Base-by-base conservation (phyloP, 1,139 yeast species). In the Yamadazyma triangularis region DNA sequence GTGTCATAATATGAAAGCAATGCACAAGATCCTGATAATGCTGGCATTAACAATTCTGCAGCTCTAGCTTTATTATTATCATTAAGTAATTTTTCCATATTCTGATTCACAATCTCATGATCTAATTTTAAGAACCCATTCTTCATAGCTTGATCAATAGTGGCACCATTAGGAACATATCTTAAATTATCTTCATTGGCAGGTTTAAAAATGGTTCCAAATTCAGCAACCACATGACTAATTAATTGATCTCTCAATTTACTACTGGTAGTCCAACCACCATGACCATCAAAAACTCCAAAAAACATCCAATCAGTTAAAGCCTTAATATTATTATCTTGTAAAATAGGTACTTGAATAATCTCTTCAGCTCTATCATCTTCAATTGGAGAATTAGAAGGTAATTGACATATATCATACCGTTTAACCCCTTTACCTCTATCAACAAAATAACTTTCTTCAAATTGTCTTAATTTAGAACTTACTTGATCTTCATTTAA, bases 201-300 rank as follows among this genome's bases (percentile, higher is more conserved):
- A 4, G 77, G 73, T 42, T 73, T 73, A 58, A 79, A 83, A 8
- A 75, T 76, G 9, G 77, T 69, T 29, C 86, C 85, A 34, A 91
- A 66, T 47, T 88, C 95, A 19, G 72, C 69, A n/a, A 88, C 74
- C 11, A 91, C 93, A 44, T 73, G 75, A 34, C 77, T 75, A 20
- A 91, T 79, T 45, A 91, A 67, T 42, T 80, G 79, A 41, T 86
- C 93, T 38, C 95, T 73, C 39, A 91, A 70, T 52, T 81, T 85
- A 21, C 87, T 76, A 38, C 93, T 79, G 2, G 98, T 93, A 38
- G 86, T 85, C 80, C 95, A 88, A 13, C 99, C 98, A 3, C 95
- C 88, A 56, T 91, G 99, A 9, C 99, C 99, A 57, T 91, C 98
- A 54, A 82, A 91, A 1, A 93, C 77, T 3, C 97, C 96, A 73